Evolutionary conservation across 2,329 filamentous ascomycete species (phyloP).

Genomic region (Colletotrichum sp.): DNA sequence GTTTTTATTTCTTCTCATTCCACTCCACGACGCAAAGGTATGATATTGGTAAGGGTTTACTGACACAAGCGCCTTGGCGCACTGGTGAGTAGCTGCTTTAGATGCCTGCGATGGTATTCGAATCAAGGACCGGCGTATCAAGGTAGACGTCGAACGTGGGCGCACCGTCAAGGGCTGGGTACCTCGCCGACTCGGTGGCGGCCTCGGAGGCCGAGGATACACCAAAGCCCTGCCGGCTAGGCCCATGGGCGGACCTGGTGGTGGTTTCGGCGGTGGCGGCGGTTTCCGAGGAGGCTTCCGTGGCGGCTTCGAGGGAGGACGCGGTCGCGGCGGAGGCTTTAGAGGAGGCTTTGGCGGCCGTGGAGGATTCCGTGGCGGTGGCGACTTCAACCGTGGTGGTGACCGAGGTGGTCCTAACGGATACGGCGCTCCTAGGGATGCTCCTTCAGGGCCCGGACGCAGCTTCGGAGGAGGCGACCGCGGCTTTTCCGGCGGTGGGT

Average conservation of each 20-base stretch:
- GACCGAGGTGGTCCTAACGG: constrained; percentile 49
- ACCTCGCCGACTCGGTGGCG: constrained; percentile 88
- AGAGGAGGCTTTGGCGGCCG: constrained; percentile 61
- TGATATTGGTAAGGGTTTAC: constrained; percentile 64
- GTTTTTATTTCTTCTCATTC: constrained; percentile 28
- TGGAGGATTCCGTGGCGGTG: constrained; percentile 52
- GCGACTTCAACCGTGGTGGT: constrained; percentile 48
- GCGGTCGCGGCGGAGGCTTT: constrained; percentile 40
- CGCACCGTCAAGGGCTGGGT: constrained; percentile 94
- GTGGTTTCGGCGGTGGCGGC: constrained; percentile 47
- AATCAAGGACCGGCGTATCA: constrained; percentile 89
- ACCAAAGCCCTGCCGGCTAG: constrained; percentile 80
- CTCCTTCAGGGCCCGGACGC: constrained; percentile 61
- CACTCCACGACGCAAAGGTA: constrained; percentile 33
- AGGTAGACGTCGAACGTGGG: constrained; percentile 95
- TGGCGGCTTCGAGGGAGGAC: constrained; percentile 39
- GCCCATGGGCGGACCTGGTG: constrained; percentile 67
- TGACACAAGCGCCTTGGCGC: constrained; percentile 70
- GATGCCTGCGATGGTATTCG: constrained; percentile 84
- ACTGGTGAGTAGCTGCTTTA: constrained; percentile 80
- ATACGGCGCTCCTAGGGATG: constrained; percentile 59
- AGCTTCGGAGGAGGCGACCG: constrained; percentile 49
- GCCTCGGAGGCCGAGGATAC: constrained; percentile 90
- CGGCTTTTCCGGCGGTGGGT: constrained; percentile 53
- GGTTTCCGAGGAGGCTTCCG: constrained; percentile 56